These are phyloP conservation scores for Physaria fendleri DNA, from an alignment of 345 rosid species.

Conservation along the genomic window DNA sequence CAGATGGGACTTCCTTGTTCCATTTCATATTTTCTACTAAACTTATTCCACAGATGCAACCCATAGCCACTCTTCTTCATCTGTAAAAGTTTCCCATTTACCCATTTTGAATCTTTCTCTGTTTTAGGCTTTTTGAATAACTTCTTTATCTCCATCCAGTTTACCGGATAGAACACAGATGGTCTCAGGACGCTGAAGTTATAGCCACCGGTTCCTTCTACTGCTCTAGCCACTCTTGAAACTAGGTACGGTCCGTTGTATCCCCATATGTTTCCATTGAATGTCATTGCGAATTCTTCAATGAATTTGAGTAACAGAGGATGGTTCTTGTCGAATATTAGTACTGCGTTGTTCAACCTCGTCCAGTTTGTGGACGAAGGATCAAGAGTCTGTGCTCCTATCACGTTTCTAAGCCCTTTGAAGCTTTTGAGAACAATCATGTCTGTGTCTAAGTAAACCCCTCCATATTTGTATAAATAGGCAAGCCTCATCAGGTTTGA, in stretches of 20 bases:
- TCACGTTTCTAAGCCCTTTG: slow-evolving; percentile 42
- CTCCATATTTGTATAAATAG: slow-evolving; percentile 66
- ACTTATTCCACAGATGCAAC: slow-evolving; percentile 56
- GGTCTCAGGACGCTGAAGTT: slow-evolving; percentile 60
- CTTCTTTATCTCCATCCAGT: slow-evolving; percentile 49
- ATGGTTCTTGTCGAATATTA: slow-evolving; percentile 58
- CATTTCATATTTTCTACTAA: slow-evolving; percentile 30
- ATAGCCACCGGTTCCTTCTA: slow-evolving; percentile 32
- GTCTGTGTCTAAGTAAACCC: slow-evolving; percentile 72
- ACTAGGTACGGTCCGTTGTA: slow-evolving; percentile 80
- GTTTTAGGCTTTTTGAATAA: slow-evolving; percentile 45
- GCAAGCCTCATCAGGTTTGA: slow-evolving; percentile 66
- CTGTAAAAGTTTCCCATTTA: slow-evolving; percentile 39
- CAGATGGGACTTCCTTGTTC: slow-evolving; percentile 39
- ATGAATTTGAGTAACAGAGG: slow-evolving; percentile 59
- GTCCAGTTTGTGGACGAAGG: slow-evolving; percentile 52
- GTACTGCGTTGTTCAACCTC: slow-evolving; percentile 63
- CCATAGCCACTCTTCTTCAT: slow-evolving; percentile 46
- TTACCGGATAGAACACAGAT: slow-evolving; percentile 54
- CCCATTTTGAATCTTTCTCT: slow-evolving; percentile 41
- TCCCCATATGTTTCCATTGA: slow-evolving; percentile 76
- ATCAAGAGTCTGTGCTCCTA: slow-evolving; percentile 61
- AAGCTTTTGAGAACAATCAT: slow-evolving; percentile 52
- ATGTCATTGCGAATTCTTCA: slow-evolving; percentile 58
- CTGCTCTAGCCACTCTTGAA: slow-evolving; percentile 49